Conservation (phyloP, 2,329 filamentous ascomycete genomes). For the Raffaelea ambrosiae region DNA sequence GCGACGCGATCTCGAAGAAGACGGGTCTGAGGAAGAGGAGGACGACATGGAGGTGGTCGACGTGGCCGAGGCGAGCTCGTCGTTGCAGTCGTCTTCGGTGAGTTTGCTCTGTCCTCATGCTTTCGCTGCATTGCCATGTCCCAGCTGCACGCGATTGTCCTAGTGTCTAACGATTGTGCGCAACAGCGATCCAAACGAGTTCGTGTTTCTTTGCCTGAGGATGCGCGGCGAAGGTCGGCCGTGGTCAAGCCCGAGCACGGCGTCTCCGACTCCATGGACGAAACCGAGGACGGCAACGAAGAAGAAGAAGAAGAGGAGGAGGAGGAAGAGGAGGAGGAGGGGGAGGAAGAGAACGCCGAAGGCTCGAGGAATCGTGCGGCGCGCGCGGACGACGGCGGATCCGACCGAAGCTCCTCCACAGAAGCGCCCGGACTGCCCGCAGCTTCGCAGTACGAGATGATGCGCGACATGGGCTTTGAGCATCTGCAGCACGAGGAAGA, state of each 20-base stretch:
- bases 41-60: conserved; percentile 21
- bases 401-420: too few relatives aligned
- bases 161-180: background rate
- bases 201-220: conserved; percentile 23
- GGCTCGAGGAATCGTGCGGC: too few relatives aligned
- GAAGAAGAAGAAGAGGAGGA: too few relatives aligned
- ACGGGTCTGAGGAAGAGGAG: conserved; percentile 21
- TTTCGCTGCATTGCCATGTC: too few relatives aligned
- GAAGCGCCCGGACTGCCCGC: conserved; percentile 22
- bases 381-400: too few relatives aligned
- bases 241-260: background rate
- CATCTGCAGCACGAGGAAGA: conserved; percentile 47
- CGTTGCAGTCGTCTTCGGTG: conserved; percentile 29
- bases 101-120: conserved; percentile 8
- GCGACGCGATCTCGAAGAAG: conserved; percentile 23
- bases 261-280: background rate
- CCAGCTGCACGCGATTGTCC: too few relatives aligned
- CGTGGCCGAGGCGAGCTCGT: conserved; percentile 31
- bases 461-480: conserved; percentile 50
- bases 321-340: too few relatives aligned
- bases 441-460: conserved; percentile 52
- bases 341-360: background rate
- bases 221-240: background rate
- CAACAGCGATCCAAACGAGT: conserved; percentile 23
- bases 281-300: background rate